Percentiles rank a stretch among this genome's conserved stretches.
Conservation (phyloP, 345 rosid species). For the Angophora floribunda region DNA sequence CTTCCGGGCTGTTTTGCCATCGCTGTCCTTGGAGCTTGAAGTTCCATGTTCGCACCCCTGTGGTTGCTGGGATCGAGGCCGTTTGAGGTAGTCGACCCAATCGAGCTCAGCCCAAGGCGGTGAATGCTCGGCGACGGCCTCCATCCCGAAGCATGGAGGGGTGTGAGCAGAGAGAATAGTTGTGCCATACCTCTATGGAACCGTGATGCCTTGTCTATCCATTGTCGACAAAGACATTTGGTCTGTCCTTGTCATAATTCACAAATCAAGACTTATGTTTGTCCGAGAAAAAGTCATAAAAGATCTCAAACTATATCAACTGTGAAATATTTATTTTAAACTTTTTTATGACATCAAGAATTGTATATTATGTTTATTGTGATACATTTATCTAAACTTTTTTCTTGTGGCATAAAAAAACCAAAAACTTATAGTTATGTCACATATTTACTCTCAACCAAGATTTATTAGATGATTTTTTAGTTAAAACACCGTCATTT, state of each 20-base stretch:
- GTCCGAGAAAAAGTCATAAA: no score
- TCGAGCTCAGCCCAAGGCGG: neutral
- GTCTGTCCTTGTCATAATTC: neutral
- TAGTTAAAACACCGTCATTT: no score
- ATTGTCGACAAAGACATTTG: neutral
- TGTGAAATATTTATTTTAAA: rapidly evolving
- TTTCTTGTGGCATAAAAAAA: neutral
- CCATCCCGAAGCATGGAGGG: neutral
- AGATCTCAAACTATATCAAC: neutral
- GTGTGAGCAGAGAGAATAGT: neutral
- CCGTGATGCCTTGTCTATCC: neutral
- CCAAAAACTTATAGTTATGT: no score
- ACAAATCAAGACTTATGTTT: neutral
- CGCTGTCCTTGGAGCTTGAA: neutral
- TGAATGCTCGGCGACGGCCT: neutral
- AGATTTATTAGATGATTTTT: neutral
- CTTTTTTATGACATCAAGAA: no score
- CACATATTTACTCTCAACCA: neutral
- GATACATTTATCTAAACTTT: rapidly evolving
- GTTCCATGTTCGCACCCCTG: neutral
- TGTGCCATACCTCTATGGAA: neutral
- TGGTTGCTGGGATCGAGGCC: neutral
- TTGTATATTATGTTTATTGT: no score
- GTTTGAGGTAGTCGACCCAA: neutral
- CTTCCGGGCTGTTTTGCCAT: neutral